These are phyloP conservation scores for Camellia sinensis DNA, from an alignment of 148 eudicot genomes.

Conservation along the genomic window DNA sequence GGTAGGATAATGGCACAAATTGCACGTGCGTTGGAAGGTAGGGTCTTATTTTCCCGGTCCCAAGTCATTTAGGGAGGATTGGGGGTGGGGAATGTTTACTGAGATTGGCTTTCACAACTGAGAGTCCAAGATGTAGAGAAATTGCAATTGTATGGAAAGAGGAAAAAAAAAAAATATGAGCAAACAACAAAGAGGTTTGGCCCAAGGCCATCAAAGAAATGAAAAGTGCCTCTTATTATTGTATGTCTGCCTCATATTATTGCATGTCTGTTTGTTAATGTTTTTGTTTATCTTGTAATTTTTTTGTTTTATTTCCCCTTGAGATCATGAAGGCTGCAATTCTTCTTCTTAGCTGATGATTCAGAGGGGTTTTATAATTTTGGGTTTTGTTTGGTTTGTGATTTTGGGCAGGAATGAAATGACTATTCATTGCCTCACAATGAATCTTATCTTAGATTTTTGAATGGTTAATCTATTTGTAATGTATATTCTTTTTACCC, in stretches of 20 bases:
- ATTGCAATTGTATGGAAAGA: conserved; percentile 20
- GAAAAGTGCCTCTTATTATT: not conserved
- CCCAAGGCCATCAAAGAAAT: conserved; percentile 21
- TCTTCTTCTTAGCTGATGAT: no score
- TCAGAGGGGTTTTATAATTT: no score
- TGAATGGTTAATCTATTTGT: no score
- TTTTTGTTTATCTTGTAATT: not conserved
- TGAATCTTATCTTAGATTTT: no score
- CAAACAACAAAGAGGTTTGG: conserved; percentile 3
- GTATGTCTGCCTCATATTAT: not conserved
- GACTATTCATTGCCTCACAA: no score
- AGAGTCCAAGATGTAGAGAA: conserved; percentile 51
- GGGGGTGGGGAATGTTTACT: conserved; percentile 30
- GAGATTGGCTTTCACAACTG: conserved; percentile 49
- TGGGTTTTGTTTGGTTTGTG: no score
- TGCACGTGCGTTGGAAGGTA: conserved; percentile 38
- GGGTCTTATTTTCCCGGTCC: conserved; percentile 29
- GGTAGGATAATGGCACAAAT: conserved; percentile 41
- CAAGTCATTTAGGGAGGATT: conserved; percentile 18
- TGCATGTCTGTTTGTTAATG: not conserved
- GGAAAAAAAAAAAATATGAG: not conserved
- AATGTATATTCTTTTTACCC: no score
- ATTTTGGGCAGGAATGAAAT: no score
- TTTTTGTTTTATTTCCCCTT: no score
- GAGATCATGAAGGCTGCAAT: no score